Evolutionary conservation across 352 stramenopile genomes (phyloP).

Genomic region (Globisporangium camurandrum): DNA sequence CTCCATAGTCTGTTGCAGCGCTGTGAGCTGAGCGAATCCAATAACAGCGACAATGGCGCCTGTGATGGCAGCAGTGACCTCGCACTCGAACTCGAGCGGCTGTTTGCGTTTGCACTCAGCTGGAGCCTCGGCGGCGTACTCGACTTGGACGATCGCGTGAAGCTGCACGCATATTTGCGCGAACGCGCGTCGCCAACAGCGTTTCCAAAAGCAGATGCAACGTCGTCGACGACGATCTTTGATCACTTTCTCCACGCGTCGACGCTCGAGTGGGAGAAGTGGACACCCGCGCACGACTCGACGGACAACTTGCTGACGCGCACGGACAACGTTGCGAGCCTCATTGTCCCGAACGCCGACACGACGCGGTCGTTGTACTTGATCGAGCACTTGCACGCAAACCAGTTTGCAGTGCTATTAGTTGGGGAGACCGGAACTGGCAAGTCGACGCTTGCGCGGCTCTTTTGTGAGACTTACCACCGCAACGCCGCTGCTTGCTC

Average conservation of each 20-base stretch:
- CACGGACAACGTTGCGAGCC: constrained; percentile 62
- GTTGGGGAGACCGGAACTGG: constrained; percentile 80
- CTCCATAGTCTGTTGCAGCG: constrained; percentile 45
- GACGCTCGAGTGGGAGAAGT: constrained; percentile 88
- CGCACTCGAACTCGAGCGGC: constrained; percentile 64
- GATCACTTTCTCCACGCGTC: constrained; percentile 87
- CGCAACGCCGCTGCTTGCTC: too few relatives aligned
- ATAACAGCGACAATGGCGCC: too few relatives aligned
- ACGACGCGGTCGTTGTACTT: constrained; percentile 65
- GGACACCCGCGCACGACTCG: constrained; percentile 45
- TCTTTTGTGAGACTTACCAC: constrained; percentile 56
- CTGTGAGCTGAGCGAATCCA: constrained; percentile 55
- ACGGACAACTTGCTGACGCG: constrained; percentile 14
- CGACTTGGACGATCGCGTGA: constrained; percentile 68
- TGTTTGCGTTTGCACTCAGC: constrained; percentile 79
- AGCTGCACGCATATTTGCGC: constrained; percentile 65
- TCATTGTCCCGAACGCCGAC: constrained; percentile 86
- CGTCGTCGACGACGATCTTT: constrained; percentile 72
- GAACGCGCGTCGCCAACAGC: constrained; percentile 21
- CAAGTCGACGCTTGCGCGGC: constrained; percentile 77
- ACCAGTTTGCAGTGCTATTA: constrained; percentile 65
- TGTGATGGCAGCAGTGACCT: constrained; percentile 34
- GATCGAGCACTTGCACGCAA: constrained; percentile 49
- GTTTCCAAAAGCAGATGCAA: constrained; percentile 15
- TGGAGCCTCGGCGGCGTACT: constrained; percentile 84